These are phyloP conservation scores for Funneliformis geosporum DNA, from an alignment of 192 early-diverging fungal species.

Conservation along the genomic window DNA sequence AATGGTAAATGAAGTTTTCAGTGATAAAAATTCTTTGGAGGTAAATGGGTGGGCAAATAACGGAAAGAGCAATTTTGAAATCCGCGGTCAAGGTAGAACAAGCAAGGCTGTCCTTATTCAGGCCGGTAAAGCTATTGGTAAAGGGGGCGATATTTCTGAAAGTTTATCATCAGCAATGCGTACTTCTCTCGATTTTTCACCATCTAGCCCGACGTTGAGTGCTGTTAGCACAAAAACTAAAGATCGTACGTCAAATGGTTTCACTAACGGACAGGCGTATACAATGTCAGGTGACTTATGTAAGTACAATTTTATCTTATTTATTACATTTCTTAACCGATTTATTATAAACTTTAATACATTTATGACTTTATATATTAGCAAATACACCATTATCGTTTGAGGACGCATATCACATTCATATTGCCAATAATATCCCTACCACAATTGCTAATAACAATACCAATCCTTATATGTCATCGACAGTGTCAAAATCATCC, in stretches of 20 bases:
- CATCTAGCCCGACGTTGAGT: slow-evolving; percentile 4
- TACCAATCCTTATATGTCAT: background rate
- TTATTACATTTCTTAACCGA: background rate
- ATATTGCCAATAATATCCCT: slow-evolving; percentile 37
- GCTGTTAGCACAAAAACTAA: slow-evolving; percentile 17
- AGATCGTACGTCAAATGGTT: slow-evolving; percentile 10
- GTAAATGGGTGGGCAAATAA: slow-evolving; percentile 20
- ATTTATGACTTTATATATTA: background rate
- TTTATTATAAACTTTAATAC: background rate
- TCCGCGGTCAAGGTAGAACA: background rate
- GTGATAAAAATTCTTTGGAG: slow-evolving; percentile 14
- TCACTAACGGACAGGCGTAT: background rate
- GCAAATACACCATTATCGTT: slow-evolving; percentile 52
- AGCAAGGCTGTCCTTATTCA: slow-evolving; percentile 9
- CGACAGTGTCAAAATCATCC: background rate
- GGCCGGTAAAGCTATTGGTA: slow-evolving; percentile 8
- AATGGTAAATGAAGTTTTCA: slow-evolving; percentile 46
- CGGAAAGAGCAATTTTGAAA: background rate
- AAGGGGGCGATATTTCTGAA: slow-evolving; percentile 25
- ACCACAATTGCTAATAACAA: slow-evolving; percentile 25
- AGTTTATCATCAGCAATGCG: slow-evolving; percentile 20
- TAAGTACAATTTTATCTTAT: background rate
- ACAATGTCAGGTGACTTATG: background rate
- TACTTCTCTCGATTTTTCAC: slow-evolving; percentile 5
- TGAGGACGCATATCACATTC: slow-evolving; percentile 61